phyloP scores from a whole-genome alignment of 2,329 filamentous ascomycete species.

The Teratosphaeria pseudoeucalypti region DNA sequence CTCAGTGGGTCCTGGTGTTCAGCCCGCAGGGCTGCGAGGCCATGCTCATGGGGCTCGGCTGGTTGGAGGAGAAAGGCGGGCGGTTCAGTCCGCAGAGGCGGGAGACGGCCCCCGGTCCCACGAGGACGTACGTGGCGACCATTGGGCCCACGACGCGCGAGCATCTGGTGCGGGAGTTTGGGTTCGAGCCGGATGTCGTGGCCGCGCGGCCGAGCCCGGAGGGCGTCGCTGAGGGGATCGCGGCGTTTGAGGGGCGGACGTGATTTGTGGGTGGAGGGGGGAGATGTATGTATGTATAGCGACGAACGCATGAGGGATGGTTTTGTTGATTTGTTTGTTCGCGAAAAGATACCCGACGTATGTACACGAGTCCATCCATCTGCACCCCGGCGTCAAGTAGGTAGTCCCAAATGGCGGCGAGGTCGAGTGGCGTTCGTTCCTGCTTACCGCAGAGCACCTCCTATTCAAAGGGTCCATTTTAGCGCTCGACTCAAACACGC shows the following conservation, averaged over 20 bases:
- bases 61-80: slow-evolving; percentile 33
- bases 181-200: slow-evolving; percentile 65
- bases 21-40: slow-evolving; percentile 52
- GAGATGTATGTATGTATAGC: too few relatives aligned
- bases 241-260: not conserved
- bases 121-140: slow-evolving; percentile 71
- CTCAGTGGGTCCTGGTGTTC: slow-evolving; percentile 66
- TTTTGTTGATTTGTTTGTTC: too few relatives aligned
- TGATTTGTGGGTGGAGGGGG: not conserved
- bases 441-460: too few relatives aligned
- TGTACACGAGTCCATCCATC: too few relatives aligned
- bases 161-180: slow-evolving; percentile 55
- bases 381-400: too few relatives aligned
- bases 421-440: too few relatives aligned
- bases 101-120: slow-evolving; percentile 81
- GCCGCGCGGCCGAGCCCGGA: slow-evolving; percentile 73
- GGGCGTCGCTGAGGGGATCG: slow-evolving; percentile 57
- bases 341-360: too few relatives aligned
- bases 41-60: slow-evolving; percentile 45
- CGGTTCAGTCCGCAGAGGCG: slow-evolving; percentile 38
- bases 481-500: too few relatives aligned
- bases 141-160: slow-evolving; percentile 90
- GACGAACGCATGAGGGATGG: too few relatives aligned
- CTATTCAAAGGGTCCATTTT: too few relatives aligned
- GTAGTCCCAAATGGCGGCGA: too few relatives aligned